A percentile compares a stretch with the other conserved stretches of the same genome.
These are phyloP conservation scores for Gracilariopsis chorda DNA, from an alignment of 23 red algal species.

Conservation along the genomic window DNA sequence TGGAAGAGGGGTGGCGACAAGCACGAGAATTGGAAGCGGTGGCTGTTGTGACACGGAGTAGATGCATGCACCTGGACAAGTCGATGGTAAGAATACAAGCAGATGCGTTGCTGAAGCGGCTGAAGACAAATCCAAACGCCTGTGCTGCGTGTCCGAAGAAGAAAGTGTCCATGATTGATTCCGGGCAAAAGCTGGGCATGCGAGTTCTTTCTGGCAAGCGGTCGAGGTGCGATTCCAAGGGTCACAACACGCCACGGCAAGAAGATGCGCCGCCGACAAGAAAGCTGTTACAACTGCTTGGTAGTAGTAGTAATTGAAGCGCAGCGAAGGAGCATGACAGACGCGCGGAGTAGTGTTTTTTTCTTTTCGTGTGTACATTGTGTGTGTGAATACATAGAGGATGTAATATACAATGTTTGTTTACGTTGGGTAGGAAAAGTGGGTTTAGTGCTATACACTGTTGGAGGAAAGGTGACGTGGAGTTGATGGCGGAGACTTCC, in stretches of 20 bases:
- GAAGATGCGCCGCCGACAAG: background rate
- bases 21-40: conserved; percentile 37
- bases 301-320: background rate
- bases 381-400: background rate
- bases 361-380: no score
- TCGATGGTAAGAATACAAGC: conserved; percentile 50
- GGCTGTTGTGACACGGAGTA: background rate
- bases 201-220: background rate
- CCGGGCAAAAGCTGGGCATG: background rate
- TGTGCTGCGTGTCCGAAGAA: background rate
- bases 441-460: background rate
- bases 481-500: background rate
- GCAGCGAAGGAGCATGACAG: no score
- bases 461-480: background rate
- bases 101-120: conserved; percentile 25
- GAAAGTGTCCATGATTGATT: background rate
- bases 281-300: background rate
- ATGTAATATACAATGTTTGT: conserved; percentile 28
- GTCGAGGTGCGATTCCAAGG: background rate
- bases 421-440: background rate
- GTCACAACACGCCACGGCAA: background rate
- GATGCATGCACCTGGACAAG: conserved; percentile 24
- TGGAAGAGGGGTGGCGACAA: conserved; percentile 20
- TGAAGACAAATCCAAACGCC: background rate
- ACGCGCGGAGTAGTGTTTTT: no score